Conservation (phyloP, 1,284 basidiomycete species). For the Phylloboletellus chloephorus region DNA sequence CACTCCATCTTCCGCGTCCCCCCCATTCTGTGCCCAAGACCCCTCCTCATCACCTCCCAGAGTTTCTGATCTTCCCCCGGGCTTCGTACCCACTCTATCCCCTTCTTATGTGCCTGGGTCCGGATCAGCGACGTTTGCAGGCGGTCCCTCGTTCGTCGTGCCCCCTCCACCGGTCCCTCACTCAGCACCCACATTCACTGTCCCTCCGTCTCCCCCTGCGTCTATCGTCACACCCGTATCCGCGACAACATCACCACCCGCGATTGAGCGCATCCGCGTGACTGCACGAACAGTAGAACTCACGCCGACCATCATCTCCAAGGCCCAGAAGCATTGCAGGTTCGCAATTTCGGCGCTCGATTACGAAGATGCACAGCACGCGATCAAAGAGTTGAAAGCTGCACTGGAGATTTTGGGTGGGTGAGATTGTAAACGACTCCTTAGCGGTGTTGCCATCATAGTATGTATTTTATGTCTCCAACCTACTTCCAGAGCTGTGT, state of each 20-base stretch:
- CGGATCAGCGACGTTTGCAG: conserved; percentile 2
- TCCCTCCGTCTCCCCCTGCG: conserved; percentile 16
- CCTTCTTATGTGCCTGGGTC: conserved; percentile 8
- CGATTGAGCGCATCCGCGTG: conserved; percentile 4
- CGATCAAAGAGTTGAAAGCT: conserved; percentile 69
- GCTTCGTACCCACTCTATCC: conserved; percentile 22
- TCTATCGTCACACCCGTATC: conserved; percentile 8
- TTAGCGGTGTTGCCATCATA: background rate
- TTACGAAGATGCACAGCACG: conserved; percentile 86
- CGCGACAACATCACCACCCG: conserved; percentile 8
- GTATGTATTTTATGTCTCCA: conserved; percentile 8
- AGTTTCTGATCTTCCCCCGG: conserved; percentile 22
- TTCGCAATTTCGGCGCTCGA: conserved; percentile 90
- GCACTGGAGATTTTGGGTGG: conserved; percentile 69
- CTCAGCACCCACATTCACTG: conserved; percentile 10
- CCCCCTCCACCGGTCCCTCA: conserved; percentile 12
- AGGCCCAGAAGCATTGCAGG: conserved; percentile 83
- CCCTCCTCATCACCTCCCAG: conserved; percentile 12
- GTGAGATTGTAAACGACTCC: conserved; percentile 8
- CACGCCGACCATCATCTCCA: conserved; percentile 59
- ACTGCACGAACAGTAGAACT: conserved; percentile 42
- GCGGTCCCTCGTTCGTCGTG: conserved; percentile 12
- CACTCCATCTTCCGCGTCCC: conserved; percentile 4
- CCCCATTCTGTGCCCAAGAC: conserved; percentile 9
- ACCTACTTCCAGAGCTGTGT: background rate